Evolutionary conservation across 176 grass and related monocot genomes (phyloP).

Genomic region (Alloteropsis semialata): DNA sequence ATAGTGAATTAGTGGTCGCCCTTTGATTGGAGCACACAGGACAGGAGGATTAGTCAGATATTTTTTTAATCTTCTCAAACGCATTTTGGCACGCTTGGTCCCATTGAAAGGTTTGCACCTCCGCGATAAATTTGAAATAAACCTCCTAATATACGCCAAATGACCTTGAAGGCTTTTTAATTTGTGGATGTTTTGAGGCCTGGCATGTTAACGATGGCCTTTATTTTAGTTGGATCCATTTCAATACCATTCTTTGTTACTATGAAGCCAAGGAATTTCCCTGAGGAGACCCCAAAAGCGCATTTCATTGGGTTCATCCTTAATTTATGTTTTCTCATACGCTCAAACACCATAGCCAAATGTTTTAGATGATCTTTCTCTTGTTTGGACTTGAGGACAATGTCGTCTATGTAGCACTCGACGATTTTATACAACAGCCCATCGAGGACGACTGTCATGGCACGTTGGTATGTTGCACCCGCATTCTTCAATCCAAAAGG

Average conservation of each 20-base stretch:
- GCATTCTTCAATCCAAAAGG: not conserved
- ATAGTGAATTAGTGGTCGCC: not conserved
- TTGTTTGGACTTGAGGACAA: not conserved
- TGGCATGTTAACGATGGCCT: conserved; percentile 2
- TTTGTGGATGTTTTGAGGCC: not conserved
- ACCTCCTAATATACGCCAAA: not conserved
- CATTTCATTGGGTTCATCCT: not conserved
- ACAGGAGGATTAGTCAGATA: not conserved
- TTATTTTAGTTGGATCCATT: too few relatives aligned
- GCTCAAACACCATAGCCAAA: not conserved
- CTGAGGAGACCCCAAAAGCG: too few relatives aligned
- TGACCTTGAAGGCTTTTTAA: not conserved
- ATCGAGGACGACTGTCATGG: not conserved
- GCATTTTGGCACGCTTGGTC: not conserved
- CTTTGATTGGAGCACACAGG: not conserved
- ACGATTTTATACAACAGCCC: not conserved
- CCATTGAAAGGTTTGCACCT: not conserved
- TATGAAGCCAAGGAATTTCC: too few relatives aligned
- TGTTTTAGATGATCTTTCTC: not conserved
- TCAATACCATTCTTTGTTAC: too few relatives aligned
- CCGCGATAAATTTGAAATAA: not conserved
- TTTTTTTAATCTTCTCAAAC: not conserved
- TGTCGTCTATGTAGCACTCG: conserved; percentile 11
- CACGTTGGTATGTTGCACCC: not conserved
- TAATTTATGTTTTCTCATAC: not conserved